These are phyloP conservation scores for Talaromyces borbonicus DNA, from an alignment of 495 filamentous ascomycete genomes.

Conservation along the genomic window DNA sequence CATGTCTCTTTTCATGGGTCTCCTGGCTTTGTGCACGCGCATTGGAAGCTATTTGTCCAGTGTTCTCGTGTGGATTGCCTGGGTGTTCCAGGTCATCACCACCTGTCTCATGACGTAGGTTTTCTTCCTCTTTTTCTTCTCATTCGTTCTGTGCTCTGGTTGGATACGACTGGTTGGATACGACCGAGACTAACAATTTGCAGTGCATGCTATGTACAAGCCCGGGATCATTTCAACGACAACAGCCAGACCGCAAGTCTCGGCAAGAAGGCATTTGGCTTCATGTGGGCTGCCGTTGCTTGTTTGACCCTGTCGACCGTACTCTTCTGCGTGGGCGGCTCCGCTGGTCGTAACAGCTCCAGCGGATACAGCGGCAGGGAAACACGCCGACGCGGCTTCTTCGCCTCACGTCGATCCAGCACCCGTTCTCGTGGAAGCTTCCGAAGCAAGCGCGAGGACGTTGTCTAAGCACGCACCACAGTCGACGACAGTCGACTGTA, in stretches of 20 bases:
- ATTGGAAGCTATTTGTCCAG: conserved; percentile 52
- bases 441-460: conserved; percentile 20
- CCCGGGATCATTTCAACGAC: conserved; percentile 56
- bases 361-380: conserved; percentile 32
- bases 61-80: conserved; percentile 40
- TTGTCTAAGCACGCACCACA: background rate
- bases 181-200: background rate
- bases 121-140: background rate
- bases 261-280: conserved; percentile 68
- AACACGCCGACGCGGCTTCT: conserved; percentile 34
- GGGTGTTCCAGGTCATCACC: conserved; percentile 53
- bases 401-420: conserved; percentile 27
- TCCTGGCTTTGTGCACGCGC: conserved; percentile 51
- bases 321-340: conserved; percentile 52
- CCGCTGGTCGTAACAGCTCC: conserved; percentile 23
- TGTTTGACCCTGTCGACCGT: conserved; percentile 61
- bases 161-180: too few relatives aligned
- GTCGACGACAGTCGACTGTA: background rate
- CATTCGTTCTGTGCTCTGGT: too few relatives aligned
- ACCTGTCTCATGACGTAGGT: conserved; percentile 66
- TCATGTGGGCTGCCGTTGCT: conserved; percentile 73
- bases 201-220: conserved; percentile 67
- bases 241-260: conserved; percentile 49
- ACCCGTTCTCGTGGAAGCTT: conserved; percentile 15
- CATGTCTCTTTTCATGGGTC: conserved; percentile 47